Percentiles rank a stretch among this genome's conserved stretches.
Evolutionary conservation across 129 eudicot species (phyloP).

Genomic region (Flaveria ramosissima): DNA sequence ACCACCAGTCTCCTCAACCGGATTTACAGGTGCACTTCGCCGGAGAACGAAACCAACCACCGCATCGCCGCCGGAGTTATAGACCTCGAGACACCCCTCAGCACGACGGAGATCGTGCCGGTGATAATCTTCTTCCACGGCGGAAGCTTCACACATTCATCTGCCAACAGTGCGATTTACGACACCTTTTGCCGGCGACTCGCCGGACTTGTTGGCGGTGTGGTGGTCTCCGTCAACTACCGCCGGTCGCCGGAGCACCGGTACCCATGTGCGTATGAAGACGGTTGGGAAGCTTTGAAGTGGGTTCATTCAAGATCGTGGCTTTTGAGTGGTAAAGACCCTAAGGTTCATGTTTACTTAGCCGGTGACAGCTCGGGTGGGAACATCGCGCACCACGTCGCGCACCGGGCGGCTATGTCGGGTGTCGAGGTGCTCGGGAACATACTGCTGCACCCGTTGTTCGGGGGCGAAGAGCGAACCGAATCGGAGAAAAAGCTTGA

Average conservation of each 20-base stretch:
- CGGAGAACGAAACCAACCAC: conserved; percentile 40
- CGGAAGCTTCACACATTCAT: conserved; percentile 91
- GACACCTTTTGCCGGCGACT: conserved; percentile 84
- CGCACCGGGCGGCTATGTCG: conserved; percentile 57
- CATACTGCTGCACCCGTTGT: conserved; percentile 74
- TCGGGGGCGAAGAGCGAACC: conserved; percentile 76
- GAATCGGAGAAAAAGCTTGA: conserved; percentile 72
- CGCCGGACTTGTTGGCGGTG: conserved; percentile 60
- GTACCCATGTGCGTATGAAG: conserved; percentile 86
- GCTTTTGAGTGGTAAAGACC: conserved; percentile 67
- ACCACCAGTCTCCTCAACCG: conserved; percentile 70
- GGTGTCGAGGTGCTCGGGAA: conserved; percentile 73
- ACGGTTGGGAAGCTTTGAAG: conserved; percentile 89
- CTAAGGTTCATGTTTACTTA: conserved; percentile 67
- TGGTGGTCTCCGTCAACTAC: conserved; percentile 81
- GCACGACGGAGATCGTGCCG: conserved; percentile 65
- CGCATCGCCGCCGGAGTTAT: conserved; percentile 33
- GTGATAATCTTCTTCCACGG: conserved; percentile 91
- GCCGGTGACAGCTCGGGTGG: conserved; percentile 99
- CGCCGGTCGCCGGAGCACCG: conserved; percentile 88
- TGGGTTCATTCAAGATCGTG: conserved; percentile 87
- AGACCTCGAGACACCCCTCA: conserved; percentile 72
- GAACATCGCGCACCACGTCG: conserved; percentile 88
- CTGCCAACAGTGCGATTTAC: conserved; percentile 85
- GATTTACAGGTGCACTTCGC: conserved; percentile 53